Conservation (phyloP, 2,329 filamentous ascomycete genomes). For the Aureobasidium mangrovei region DNA sequence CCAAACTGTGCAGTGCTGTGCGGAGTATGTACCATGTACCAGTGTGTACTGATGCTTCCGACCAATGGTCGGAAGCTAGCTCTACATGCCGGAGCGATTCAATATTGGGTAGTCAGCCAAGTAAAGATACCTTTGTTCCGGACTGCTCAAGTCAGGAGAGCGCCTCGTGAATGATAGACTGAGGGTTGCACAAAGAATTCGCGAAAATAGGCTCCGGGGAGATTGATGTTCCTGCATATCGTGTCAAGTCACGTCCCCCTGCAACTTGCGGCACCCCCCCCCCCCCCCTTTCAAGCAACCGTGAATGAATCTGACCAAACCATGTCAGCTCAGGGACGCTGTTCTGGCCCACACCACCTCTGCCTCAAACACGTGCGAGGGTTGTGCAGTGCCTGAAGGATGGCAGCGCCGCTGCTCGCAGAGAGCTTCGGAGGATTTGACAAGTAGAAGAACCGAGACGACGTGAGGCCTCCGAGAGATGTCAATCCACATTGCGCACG, state of each 20-base stretch:
- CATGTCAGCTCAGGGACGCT: constrained; percentile 3
- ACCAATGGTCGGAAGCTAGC: no score
- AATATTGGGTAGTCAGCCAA: no score
- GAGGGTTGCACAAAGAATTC: background rate
- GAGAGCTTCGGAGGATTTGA: background rate
- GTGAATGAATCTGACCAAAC: background rate
- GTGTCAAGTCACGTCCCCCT: background rate
- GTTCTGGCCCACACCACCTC: background rate
- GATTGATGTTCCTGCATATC: constrained; percentile 6
- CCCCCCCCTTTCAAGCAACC: background rate
- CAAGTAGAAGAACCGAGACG: no score
- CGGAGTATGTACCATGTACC: no score
- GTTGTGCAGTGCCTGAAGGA: background rate
- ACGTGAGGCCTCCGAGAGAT: no score
- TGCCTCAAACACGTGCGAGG: background rate
- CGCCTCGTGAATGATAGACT: background rate
- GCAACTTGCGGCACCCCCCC: background rate
- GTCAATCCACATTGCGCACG: no score
- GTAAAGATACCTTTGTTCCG: no score
- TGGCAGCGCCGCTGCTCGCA: background rate
- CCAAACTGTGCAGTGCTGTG: no score
- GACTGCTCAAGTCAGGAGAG: background rate
- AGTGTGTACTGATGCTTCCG: no score
- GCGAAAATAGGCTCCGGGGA: constrained; percentile 1
- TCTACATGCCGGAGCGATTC: no score